These are phyloP conservation scores for Coffea eugenioides DNA, from an alignment of 257 asterid genomes.

Conservation along the genomic window DNA sequence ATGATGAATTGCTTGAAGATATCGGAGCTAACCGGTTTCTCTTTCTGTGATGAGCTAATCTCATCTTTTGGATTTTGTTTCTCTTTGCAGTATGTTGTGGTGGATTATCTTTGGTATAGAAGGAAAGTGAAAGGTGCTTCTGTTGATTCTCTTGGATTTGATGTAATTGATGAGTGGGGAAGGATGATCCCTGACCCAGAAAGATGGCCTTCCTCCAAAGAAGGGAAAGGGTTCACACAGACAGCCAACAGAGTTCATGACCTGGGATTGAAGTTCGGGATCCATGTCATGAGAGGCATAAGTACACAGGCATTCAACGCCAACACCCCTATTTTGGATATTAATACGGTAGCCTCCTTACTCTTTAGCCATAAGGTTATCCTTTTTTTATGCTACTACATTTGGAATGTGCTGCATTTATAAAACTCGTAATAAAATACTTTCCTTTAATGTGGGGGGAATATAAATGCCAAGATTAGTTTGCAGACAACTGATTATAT, in stretches of 20 bases:
- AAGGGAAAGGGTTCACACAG: conserved; percentile 69
- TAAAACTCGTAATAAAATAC: background rate
- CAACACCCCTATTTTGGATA: conserved; percentile 73
- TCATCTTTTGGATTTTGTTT: conserved; percentile 3
- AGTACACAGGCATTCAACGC: conserved; percentile 83
- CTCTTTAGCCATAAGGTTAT: background rate
- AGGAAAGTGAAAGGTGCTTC: conserved; percentile 72
- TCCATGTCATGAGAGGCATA: conserved; percentile 93
- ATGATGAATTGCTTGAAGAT: background rate
- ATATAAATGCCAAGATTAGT: background rate
- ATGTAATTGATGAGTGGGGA: conserved; percentile 94
- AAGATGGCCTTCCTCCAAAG: conserved; percentile 89
- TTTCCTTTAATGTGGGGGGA: background rate
- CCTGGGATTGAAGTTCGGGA: conserved; percentile 92
- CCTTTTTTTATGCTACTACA: background rate
- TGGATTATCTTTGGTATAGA: conserved; percentile 98
- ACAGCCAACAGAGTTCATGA: conserved; percentile 69
- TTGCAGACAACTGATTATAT: background rate
- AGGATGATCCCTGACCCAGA: conserved; percentile 89
- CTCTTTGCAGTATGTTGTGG: conserved; percentile 77
- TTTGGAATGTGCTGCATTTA: conserved; percentile 11
- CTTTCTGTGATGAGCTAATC: too few relatives aligned
- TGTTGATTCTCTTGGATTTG: conserved; percentile 83
- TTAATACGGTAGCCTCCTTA: conserved; percentile 51
- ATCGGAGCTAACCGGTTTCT: background rate